Base-by-base conservation (phyloP, 106 monocot species). In the Acorus calamus region DNA sequence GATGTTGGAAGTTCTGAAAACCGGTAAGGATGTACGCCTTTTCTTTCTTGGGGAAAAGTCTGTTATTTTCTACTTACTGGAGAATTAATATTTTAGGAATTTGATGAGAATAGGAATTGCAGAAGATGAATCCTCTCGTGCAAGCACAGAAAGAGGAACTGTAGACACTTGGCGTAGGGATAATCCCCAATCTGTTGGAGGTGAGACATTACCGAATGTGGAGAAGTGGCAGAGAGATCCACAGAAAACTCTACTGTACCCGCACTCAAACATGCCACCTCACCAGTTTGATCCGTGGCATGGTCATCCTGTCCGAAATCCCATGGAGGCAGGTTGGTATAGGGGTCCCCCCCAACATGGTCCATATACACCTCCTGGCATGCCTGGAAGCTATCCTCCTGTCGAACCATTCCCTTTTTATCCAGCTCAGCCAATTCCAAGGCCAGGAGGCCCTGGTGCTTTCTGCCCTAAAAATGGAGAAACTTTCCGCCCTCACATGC, bases 201-300 rank as follows among this genome's bases (percentile, higher is more conserved):
- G 57, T 65, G 63, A 44, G 64, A 42, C 49, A 11, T 14, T 62
- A 59, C 60, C 64, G 44, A 72, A 65, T 56, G 62, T 55, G 58
- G 82, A 71, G 13, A 74, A 76, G 63, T 86, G 74, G 81, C 67
- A 77, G 10, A 74, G 61, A 55, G 77, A 94, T 46, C 73, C 57
- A 54, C 76, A 74, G 11, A 56, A 50, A 10, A 13, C 61, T 41
- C 81, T 70, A 9, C 65, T 64, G 58, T 74, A 74, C 47, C 63
- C 74, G 43, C 72, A 64, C 70, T 49, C 57, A 49, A 79, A 65
- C 61, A 51, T 72, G 59, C 61, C 77, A 46, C 68, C 72, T 55
- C 80, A 66, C 11, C 83, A 80, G 5, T 77, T 70, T 70, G 78
- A 78, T 46, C 61, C 91, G 46, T 98, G 96, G 91, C 77, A 56